These are phyloP conservation scores for Acacia acuminata DNA, from an alignment of 306 rosid genomes.

Conservation along the genomic window DNA sequence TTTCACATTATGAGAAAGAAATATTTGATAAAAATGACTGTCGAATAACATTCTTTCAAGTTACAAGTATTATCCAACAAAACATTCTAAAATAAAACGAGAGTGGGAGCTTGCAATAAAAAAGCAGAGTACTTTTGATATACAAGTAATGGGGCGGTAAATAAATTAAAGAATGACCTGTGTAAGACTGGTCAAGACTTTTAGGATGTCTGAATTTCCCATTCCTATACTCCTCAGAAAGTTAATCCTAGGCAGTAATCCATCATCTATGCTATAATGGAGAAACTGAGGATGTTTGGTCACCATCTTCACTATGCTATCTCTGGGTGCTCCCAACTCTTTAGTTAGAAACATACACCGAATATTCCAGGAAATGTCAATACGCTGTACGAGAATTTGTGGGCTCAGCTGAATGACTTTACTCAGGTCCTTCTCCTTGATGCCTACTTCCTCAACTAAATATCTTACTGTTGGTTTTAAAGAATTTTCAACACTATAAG, in stretches of 20 bases:
- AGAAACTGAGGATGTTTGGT: conserved; percentile 95
- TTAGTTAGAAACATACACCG: conserved; percentile 76
- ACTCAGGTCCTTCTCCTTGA: conserved; percentile 83
- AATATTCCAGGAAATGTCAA: conserved; percentile 82
- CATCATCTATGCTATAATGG: conserved; percentile 92
- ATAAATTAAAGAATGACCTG: conserved; percentile 58
- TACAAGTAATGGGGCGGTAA: conserved; percentile 14
- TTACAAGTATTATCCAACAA: not conserved
- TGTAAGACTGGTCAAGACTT: conserved; percentile 86
- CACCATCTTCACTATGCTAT: conserved; percentile 92
- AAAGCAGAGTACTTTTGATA: not conserved
- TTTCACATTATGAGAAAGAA: conserved; percentile 13
- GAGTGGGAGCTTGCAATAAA: conserved; percentile 9
- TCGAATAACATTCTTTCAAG: not conserved
- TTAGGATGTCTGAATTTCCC: conserved; percentile 81
- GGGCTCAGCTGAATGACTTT: conserved; percentile 98
- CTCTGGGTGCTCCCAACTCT: conserved; percentile 93
- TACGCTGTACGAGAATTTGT: conserved; percentile 87
- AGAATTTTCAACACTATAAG: conserved; percentile 90
- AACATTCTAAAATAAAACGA: conserved; percentile 18
- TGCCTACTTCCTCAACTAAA: conserved; percentile 94
- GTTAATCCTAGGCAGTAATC: conserved; percentile 90
- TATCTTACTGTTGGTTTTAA: conserved; percentile 87
- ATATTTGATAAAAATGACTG: not conserved
- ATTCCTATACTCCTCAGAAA: conserved; percentile 95